phyloP scores from a whole-genome alignment of 2,329 filamentous ascomycete genomes.

The Epichloe glyceriae region DNA sequence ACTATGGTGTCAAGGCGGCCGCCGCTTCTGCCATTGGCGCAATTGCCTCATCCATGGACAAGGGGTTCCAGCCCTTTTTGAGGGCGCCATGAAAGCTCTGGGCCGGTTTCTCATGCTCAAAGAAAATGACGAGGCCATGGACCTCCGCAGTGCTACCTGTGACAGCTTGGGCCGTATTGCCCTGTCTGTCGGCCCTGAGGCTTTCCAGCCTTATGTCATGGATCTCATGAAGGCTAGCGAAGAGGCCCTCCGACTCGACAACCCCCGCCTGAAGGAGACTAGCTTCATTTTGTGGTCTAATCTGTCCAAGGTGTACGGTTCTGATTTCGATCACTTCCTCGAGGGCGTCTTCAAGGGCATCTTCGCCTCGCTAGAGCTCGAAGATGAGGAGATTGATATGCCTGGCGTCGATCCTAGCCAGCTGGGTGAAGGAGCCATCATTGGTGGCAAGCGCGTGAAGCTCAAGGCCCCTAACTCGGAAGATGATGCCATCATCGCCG shows the following conservation, averaged over 20 bases:
- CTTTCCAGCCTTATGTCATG: constrained; percentile 83
- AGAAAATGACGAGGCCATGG: constrained; percentile 77
- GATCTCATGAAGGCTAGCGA: constrained; percentile 87
- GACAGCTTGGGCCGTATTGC: constrained; percentile 93
- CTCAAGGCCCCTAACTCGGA: constrained; percentile 45
- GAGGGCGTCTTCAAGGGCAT: constrained; percentile 67
- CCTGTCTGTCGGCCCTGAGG: constrained; percentile 67
- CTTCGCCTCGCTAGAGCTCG: constrained; percentile 72
- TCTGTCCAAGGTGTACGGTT: constrained; percentile 84
- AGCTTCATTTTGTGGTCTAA: constrained; percentile 96
- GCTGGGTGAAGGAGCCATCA: constrained; percentile 60
- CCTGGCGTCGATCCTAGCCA: constrained; percentile 44
- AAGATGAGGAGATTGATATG: constrained; percentile 76
- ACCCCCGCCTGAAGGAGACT: constrained; percentile 84
- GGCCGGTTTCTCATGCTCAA: constrained; percentile 76
- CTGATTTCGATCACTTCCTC: constrained; percentile 68
- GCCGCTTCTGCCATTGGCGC: constrained; percentile 83
- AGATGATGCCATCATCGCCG: constrained; percentile 41
- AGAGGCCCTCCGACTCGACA: constrained; percentile 76
- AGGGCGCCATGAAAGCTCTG: constrained; percentile 79
- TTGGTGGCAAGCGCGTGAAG: constrained; percentile 77
- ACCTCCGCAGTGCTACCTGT: constrained; percentile 77
- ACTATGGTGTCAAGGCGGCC: constrained; percentile 80
- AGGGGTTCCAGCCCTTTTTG: constrained; percentile 84
- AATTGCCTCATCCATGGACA: constrained; percentile 73